Percentiles rank a stretch among this genome's conserved stretches.
Evolutionary conservation across 1,139 yeast genomes (phyloP).

Genomic region (Suhomyces maxii): DNA sequence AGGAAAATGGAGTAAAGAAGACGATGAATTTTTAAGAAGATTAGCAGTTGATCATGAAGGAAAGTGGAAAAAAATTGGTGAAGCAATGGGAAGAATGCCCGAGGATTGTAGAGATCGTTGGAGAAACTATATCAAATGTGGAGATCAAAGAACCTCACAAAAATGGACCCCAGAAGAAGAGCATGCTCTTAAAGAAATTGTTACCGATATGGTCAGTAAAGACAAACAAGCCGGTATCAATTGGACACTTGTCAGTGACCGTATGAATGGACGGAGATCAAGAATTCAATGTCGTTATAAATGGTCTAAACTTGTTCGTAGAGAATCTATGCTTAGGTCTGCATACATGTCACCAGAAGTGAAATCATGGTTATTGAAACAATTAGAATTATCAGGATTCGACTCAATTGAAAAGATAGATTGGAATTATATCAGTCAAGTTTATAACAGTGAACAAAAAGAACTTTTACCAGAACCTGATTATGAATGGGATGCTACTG

Average conservation of each 20-base stretch:
- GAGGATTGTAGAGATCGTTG: conserved; percentile 96
- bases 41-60: conserved; percentile 70
- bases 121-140: conserved; percentile 94
- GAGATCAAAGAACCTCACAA: conserved; percentile 66
- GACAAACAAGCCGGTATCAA: conserved; percentile 47
- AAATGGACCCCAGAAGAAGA: conserved; percentile 84
- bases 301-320: conserved; percentile 78
- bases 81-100: conserved; percentile 85
- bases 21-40: conserved; percentile 65
- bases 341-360: conserved; percentile 51
- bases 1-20: conserved; percentile 86
- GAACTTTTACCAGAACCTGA: conserved; percentile 9
- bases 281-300: conserved; percentile 93
- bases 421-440: conserved; percentile 49
- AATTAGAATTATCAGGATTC: conserved; percentile 49
- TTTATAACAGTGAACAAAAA: conserved; percentile 14
- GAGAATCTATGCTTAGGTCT: conserved; percentile 55
- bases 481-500: conserved; percentile 30
- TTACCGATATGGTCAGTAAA: conserved; percentile 41
- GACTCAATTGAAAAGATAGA: conserved; percentile 53
- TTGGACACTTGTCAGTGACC: conserved; percentile 89
- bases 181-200: conserved; percentile 54
- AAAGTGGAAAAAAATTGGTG: conserved; percentile 85
- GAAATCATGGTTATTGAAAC: conserved; percentile 57
- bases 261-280: conserved; percentile 84